Evolutionary conservation across 2,329 filamentous ascomycete genomes (phyloP).

Genomic region (Ophiostoma pallidulum): DNA sequence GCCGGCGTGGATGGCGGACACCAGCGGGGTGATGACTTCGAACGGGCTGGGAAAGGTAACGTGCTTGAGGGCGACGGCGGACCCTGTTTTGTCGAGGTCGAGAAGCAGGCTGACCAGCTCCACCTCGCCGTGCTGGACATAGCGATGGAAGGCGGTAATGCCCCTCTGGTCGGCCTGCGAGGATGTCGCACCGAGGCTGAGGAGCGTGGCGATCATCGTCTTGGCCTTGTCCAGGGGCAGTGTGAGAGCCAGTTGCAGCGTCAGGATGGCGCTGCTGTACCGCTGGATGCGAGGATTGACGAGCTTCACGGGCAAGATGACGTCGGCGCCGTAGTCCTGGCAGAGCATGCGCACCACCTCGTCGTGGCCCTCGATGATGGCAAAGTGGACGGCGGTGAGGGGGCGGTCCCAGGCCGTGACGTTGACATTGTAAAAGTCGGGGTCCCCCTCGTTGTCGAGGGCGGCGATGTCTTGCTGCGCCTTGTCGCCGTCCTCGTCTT

Average conservation of each 20-base stretch:
- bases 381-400: conserved; percentile 66
- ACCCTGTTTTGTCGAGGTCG: conserved; percentile 49
- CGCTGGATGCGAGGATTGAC: conserved; percentile 34
- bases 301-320: conserved; percentile 65
- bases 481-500: conserved; percentile 27
- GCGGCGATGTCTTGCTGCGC: conserved; percentile 22
- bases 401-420: conserved; percentile 71
- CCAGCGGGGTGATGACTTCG: conserved; percentile 30
- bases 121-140: conserved; percentile 41
- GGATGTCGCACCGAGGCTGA: conserved; percentile 62
- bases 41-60: conserved; percentile 33
- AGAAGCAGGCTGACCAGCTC: conserved; percentile 41
- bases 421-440: conserved; percentile 73
- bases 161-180: conserved; percentile 61
- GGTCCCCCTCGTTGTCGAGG: conserved; percentile 52
- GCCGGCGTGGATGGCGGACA: conserved; percentile 46
- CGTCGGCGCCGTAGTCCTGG: conserved; percentile 65
- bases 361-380: conserved; percentile 63
- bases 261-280: conserved; percentile 54
- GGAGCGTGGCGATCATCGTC: conserved; percentile 53
- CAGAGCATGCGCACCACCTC: conserved; percentile 61
- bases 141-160: conserved; percentile 57
- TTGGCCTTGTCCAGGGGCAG: conserved; percentile 55
- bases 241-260: conserved; percentile 56
- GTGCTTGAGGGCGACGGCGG: conserved; percentile 58